These are phyloP conservation scores for Chaetoscypha palmicola DNA, from an alignment of 2,329 filamentous ascomycete species.

Conservation along the genomic window DNA sequence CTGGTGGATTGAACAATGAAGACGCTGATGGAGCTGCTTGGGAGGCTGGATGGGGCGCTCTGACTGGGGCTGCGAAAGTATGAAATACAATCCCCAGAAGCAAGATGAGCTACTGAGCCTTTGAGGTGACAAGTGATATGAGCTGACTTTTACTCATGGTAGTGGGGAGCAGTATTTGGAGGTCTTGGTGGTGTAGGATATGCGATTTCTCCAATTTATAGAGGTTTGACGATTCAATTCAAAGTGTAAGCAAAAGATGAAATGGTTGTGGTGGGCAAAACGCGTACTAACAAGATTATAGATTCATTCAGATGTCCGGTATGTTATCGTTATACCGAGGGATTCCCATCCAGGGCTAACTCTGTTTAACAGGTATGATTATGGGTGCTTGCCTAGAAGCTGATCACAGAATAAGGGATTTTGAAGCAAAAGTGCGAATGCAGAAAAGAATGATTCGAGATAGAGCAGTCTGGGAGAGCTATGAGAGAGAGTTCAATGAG, in stretches of 20 bases:
- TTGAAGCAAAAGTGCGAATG: slow-evolving; percentile 58
- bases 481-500: slow-evolving; percentile 47
- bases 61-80: slow-evolving; percentile 59
- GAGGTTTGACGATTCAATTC: slow-evolving; percentile 66
- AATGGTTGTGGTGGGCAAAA: neutral
- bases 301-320: slow-evolving; percentile 77
- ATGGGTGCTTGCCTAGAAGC: slow-evolving; percentile 71
- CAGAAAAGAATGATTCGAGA: slow-evolving; percentile 58
- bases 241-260: slow-evolving; percentile 56
- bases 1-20: slow-evolving; percentile 54
- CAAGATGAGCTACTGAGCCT: neutral
- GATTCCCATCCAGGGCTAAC: too few relatives aligned
- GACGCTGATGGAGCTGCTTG: slow-evolving; percentile 65
- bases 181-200: slow-evolving; percentile 59
- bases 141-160: neutral
- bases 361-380: slow-evolving; percentile 49
- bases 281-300: slow-evolving; percentile 32
- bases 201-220: slow-evolving; percentile 62
- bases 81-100: neutral
- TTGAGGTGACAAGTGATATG: neutral
- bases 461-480: slow-evolving; percentile 60
- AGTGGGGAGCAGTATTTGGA: slow-evolving; percentile 60
- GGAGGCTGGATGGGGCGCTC: slow-evolving; percentile 62
- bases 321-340: neutral
- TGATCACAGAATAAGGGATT: slow-evolving; percentile 58